phyloP scores from a whole-genome alignment of 2,329 filamentous ascomycete species.

The Fusarium avenaceum region DNA sequence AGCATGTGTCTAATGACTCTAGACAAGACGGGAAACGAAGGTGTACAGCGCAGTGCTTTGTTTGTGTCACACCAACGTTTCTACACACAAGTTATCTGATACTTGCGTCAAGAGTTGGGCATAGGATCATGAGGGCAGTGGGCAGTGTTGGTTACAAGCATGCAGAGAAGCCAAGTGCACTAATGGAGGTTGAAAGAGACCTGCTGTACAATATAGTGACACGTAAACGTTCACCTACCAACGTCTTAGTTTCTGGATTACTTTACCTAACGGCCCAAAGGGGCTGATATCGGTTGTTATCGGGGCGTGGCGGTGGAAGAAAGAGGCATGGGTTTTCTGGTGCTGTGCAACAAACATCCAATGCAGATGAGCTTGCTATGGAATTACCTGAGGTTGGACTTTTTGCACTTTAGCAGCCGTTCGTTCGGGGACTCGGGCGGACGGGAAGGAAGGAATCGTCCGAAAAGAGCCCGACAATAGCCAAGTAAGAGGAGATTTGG shows the following conservation, averaged over 20 bases:
- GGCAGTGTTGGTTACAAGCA: conserved; percentile 27
- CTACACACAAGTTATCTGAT: conserved; percentile 19
- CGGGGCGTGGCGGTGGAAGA: neutral
- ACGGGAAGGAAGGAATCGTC: conserved; percentile 38
- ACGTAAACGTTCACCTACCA: conserved; percentile 9
- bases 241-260: conserved; percentile 2
- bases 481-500: neutral
- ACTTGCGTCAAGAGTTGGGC: conserved; percentile 29
- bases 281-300: conserved; percentile 7
- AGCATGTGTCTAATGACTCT: conserved; percentile 32
- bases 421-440: conserved; percentile 37
- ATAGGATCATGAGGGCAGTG: conserved; percentile 16
- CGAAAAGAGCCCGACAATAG: conserved; percentile 41
- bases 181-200: conserved; percentile 2
- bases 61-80: conserved; percentile 45
- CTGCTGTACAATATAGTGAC: neutral
- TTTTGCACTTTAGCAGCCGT: conserved; percentile 33
- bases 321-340: conserved; percentile 7
- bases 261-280: conserved; percentile 10
- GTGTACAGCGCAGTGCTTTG: conserved; percentile 42
- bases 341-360: conserved; percentile 32
- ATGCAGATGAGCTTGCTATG: conserved; percentile 24
- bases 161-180: conserved; percentile 5
- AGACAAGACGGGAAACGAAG: conserved; percentile 46
- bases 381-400: conserved; percentile 29